Conservation (phyloP, 2,329 filamentous ascomycete species). For the Davidsoniella neocaledoniae region DNA sequence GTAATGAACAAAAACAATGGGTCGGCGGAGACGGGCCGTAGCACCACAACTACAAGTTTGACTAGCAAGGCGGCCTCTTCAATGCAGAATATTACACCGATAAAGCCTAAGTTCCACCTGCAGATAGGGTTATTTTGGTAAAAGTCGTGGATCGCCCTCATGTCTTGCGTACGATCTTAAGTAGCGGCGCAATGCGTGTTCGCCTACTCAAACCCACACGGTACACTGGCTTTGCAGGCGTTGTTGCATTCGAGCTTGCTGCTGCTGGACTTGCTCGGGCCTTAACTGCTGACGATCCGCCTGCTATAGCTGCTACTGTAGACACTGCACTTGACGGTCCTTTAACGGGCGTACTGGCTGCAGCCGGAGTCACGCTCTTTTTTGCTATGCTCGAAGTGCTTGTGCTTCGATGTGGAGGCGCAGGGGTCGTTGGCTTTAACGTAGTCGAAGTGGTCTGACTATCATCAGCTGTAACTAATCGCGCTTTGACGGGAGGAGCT, state of each 20-base stretch:
- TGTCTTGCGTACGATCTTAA: constrained; percentile 32
- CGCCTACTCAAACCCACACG: constrained; percentile 35
- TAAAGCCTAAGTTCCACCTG: no score
- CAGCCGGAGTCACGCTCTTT: no score
- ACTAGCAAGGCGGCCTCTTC: no score
- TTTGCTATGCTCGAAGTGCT: no score
- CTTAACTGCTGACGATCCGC: background rate
- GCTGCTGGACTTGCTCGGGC: background rate
- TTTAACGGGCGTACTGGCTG: constrained; percentile 4
- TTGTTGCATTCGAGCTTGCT: background rate
- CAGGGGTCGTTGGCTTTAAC: no score
- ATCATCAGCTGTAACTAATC: background rate
- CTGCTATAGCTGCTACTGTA: no score
- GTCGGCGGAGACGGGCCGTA: no score
- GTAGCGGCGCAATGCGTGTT: constrained; percentile 32
- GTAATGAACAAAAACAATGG: no score
- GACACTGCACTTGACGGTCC: constrained; percentile 9
- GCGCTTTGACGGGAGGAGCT: background rate
- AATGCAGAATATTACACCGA: no score
- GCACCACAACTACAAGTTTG: no score
- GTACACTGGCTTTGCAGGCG: constrained; percentile 27
- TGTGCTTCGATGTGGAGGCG: no score
- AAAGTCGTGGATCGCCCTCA: background rate
- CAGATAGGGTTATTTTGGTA: no score
- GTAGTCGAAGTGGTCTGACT: background rate